A percentile compares a stretch with the other conserved stretches of the same genome.
phyloP scores from a whole-genome alignment of 2,329 filamentous ascomycete species.

The Drechslerella dactyloides region DNA sequence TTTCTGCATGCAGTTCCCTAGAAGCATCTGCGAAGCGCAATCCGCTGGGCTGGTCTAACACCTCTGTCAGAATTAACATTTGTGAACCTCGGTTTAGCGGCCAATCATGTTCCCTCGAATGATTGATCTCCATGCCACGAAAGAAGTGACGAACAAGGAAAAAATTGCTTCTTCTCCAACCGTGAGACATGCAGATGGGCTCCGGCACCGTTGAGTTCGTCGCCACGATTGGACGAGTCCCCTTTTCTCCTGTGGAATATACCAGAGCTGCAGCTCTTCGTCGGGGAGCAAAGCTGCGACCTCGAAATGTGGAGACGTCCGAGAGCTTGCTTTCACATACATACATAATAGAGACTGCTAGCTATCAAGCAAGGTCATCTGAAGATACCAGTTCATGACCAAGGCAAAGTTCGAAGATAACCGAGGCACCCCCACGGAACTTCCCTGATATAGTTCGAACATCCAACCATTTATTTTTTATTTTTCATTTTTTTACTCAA shows the following conservation, averaged over 20 bases:
- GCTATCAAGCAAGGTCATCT: neutral
- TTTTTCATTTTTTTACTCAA: slow-evolving; percentile 12
- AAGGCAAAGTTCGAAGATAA: slow-evolving; percentile 32
- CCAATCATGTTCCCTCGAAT: slow-evolving; percentile 23
- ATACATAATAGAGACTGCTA: neutral
- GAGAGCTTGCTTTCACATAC: slow-evolving; percentile 5
- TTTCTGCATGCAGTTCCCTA: slow-evolving; percentile 29
- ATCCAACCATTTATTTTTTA: slow-evolving; percentile 17
- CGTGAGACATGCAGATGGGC: slow-evolving; percentile 45
- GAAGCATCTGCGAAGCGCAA: slow-evolving; percentile 7
- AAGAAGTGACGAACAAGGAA: slow-evolving; percentile 7
- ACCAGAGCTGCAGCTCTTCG: slow-evolving; percentile 5
- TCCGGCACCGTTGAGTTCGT: slow-evolving; percentile 29
- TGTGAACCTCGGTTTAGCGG: slow-evolving; percentile 34
- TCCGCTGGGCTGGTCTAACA: slow-evolving; percentile 14
- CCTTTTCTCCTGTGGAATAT: slow-evolving; percentile 23
- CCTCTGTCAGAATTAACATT: slow-evolving; percentile 15
- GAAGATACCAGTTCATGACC: neutral
- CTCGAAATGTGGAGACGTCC: neutral
- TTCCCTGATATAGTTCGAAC: slow-evolving; percentile 27
- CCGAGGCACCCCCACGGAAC: slow-evolving; percentile 27
- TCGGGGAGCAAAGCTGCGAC: neutral
- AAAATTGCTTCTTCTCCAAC: slow-evolving; percentile 47
- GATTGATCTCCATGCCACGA: slow-evolving; percentile 10
- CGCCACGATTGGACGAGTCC: slow-evolving; percentile 46